Evolutionary conservation across 352 stramenopile genomes (phyloP), one percentile per base, ranked within the genome.

Genomic region (Phytopythium kandeliae): DNA sequence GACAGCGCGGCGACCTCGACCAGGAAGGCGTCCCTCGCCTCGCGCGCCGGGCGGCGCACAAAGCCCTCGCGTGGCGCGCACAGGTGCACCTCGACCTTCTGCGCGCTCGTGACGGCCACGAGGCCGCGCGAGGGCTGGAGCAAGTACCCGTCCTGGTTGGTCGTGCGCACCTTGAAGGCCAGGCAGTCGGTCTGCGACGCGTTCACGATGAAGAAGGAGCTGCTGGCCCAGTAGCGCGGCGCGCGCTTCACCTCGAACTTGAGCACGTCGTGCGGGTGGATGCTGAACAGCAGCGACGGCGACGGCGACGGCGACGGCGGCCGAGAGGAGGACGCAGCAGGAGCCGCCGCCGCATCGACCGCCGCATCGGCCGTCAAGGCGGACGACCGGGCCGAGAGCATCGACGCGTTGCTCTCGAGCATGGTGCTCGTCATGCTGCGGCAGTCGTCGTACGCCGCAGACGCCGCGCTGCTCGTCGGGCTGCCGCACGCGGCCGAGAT

Each of bases 121-220:
- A 90, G 48, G 1, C 81, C 81, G 40, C 71, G 65, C 25, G 65
- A 78, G n/a, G 81, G 81, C 46, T 89, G 82, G 12, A 92, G 77
- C 25, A 78, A 78, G 51, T 92, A 92, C 3, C 74, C 78, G 4
- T 64, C 69, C 42, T 85, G 76, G 60, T 92, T 89, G 9, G 81
- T 88, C 17, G 78, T 92, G 57, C 85, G 86, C 54, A 92, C 67
- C 51, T 89, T 90, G 48, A 88, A 92, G 12, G 61, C 67, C 3
- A 92, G 61, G 22, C 75, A 82, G 28, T 72, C 59, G 13, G 51
- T 59, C 16, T 69, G 69, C 28, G 75, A 75, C 6, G 58, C 60
- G 49, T 91, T 91, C 3, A 80, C 71, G 25, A 91, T 65, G 51
- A 79, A 86, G 16, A 86, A 71, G 25, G 74, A 75, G 34, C 59